Percentiles rank a stretch among this genome's conserved stretches.
phyloP scores from a whole-genome alignment of 2,329 filamentous ascomycete genomes.

The Sclerotinia sclerotiorum region DNA sequence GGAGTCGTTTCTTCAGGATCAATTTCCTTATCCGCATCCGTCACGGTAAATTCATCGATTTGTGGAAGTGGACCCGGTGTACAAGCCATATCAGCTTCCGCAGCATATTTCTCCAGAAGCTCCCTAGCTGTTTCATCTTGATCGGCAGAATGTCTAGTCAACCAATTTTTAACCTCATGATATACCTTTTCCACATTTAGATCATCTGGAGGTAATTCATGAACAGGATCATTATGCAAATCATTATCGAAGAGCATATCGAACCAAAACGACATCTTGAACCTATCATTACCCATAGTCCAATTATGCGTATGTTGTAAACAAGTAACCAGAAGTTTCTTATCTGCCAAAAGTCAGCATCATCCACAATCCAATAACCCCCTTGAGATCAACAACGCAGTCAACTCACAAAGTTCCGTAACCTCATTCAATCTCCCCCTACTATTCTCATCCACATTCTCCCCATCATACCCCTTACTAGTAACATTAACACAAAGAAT shows the following conservation, averaged over 20 bases:
- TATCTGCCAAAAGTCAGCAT: constrained; percentile 47
- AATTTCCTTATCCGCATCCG: constrained; percentile 22
- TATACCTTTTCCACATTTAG: constrained; percentile 59
- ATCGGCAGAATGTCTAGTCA: constrained; percentile 55
- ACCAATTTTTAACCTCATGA: constrained; percentile 61
- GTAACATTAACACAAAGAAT: constrained; percentile 66
- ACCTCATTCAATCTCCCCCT: constrained; percentile 60
- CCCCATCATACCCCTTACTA: constrained; percentile 65
- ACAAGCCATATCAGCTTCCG: constrained; percentile 36
- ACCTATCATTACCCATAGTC: constrained; percentile 67
- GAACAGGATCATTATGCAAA: constrained; percentile 51
- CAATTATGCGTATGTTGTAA: constrained; percentile 68
- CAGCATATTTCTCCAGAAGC: constrained; percentile 55
- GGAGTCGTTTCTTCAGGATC: constrained; percentile 35
- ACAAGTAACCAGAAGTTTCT: constrained; percentile 64
- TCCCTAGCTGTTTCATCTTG: constrained; percentile 57
- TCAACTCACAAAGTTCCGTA: constrained; percentile 59
- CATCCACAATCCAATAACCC: background rate
- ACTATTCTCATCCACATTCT: constrained; percentile 57
- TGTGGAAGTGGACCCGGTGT: constrained; percentile 40
- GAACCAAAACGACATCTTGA: constrained; percentile 70
- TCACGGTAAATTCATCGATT: constrained; percentile 6
- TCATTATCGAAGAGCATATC: constrained; percentile 64
- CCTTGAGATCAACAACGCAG: background rate
- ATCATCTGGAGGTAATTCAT: constrained; percentile 49